Base-by-base conservation (phyloP, 257 asterid species). In the Nicotiana tabacum region DNA sequence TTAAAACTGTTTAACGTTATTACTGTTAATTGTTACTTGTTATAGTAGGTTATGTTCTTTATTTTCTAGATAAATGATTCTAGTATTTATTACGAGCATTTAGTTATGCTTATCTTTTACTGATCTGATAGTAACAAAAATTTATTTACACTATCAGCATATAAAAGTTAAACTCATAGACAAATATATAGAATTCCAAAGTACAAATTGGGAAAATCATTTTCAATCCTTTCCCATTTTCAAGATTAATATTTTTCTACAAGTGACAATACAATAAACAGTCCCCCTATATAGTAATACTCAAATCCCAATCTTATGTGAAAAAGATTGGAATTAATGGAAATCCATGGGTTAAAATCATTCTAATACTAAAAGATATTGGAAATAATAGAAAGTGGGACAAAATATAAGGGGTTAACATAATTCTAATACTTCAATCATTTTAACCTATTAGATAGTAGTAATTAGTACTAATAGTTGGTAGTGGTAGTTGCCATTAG, bases 401-500 rank as follows among this genome's bases (percentile, higher is more conserved):
- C 51, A 66, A 68, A 37, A 17, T 68, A 68, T 51, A 18, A 37
- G 30, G 53, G 61, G 80, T 76, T 76, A 76, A 76, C 80, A 74
- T 65, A 65, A 30, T 33, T 79, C 58, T 33, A 51, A n/a, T 48
- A 48, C 11, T 46, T 6, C 2, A 80, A 39, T 15, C 66, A 17
- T 76, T 76, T 76, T 27, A 51, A 39, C 37, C 64, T 76, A 76
- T 76, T 27, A 76, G 24, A 48, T 48, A 15, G 60, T 12, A 72
- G 18, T 10, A 21, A 13, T 12, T 10, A 70, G 60, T 11, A 70
- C 6, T 46, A n/a, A 24, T 48, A 13, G 43, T 74, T 7, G 48
- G 24, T 66, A 17, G 61, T 56, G 48, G 74, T 32, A 66, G 76
- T 66, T 16, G 76, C 76, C 51, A 66, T 66, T 15, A 66, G 8